Base-by-base conservation (phyloP, 768 basidiomycete species). In the Russula virescens region DNA sequence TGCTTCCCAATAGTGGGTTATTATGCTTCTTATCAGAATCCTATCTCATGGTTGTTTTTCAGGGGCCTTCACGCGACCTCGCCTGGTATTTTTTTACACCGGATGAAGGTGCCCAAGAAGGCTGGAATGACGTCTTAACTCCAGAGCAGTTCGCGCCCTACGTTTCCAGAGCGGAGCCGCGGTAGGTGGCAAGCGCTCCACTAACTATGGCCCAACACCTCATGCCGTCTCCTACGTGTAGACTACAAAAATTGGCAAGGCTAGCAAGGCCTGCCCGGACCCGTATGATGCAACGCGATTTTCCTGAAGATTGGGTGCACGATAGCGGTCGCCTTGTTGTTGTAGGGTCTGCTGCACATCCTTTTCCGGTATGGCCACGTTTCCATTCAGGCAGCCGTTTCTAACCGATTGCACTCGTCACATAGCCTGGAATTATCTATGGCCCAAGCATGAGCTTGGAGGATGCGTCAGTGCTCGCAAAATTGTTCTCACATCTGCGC, bases 391-490 rank as follows among this genome's bases (percentile, higher is more conserved):
- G 45, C 38, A 40, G n/a, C 25, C 42, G 35, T 14, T 23, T 8
- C n/a, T 9, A 40, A 19, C 25, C 50, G 28, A 26, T 25, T 52
- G 48, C 14, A 49, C n/a, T 28, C n/a, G 11, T 14, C 28, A 58
- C 19, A 18, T 31, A 76, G 74, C 73, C 75, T 4, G 72, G 71
- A 13, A 60, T 70, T 5, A 66, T 73, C 7, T 76, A 77, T 59
- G 71, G 69, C 13, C 65, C 71, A 9, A 72, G 73, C 25, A 75
- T 76, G 73, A 73, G 71, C 9, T 60, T 77, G 31, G 77, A 78
- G 54, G 77, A 78, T 60, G 75, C 75, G 5, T 75, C 75, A 10
- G 74, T 77, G 3, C 69, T 78, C 11, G 76, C 72, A 35, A 75
- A 73, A 62, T 68, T 78, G 28, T 77, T 78, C 69, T 72, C 74